A percentile compares a stretch with the other conserved stretches of the same genome.
These are phyloP conservation scores for Allium sativum DNA, from an alignment of 106 monocot species.

Conservation along the genomic window DNA sequence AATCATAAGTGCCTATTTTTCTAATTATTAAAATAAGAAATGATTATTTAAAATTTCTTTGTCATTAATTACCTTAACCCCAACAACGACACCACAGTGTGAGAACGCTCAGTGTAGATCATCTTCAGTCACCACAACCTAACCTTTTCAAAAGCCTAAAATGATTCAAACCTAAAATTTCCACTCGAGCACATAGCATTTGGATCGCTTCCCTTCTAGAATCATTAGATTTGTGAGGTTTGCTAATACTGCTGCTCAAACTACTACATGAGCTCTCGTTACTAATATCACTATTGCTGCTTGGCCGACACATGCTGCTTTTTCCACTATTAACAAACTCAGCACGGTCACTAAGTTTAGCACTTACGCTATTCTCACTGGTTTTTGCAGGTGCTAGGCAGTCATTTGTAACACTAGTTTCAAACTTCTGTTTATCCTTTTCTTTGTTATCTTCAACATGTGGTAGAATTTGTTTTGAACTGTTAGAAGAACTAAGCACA, in stretches of 20 bases:
- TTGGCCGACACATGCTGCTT: slow-evolving; percentile 30
- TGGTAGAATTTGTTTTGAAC: background rate
- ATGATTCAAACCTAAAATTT: slow-evolving; percentile 39
- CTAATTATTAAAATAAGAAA: too few relatives aligned
- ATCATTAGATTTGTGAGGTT: slow-evolving; percentile 46
- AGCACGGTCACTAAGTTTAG: slow-evolving; percentile 15
- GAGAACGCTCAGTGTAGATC: too few relatives aligned
- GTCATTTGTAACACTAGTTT: slow-evolving; percentile 15
- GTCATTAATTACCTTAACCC: too few relatives aligned
- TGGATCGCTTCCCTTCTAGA: slow-evolving; percentile 43
- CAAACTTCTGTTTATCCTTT: slow-evolving; percentile 19
- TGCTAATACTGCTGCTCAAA: slow-evolving; percentile 31
- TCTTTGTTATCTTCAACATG: slow-evolving; percentile 7
- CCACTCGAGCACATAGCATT: slow-evolving; percentile 21
- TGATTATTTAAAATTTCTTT: too few relatives aligned
- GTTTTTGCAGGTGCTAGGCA: slow-evolving; percentile 19
- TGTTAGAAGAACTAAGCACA: background rate
- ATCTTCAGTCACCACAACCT: slow-evolving; percentile 52
- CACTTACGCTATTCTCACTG: slow-evolving; percentile 21
- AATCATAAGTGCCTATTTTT: too few relatives aligned
- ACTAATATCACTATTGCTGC: slow-evolving; percentile 35
- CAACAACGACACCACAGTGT: too few relatives aligned
- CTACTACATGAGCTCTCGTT: slow-evolving; percentile 32
- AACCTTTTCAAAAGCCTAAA: slow-evolving; percentile 44
- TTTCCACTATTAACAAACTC: slow-evolving; percentile 26